These are phyloP conservation scores for Populus hybrid DNA, from an alignment of 441 rosid genomes.

Conservation along the genomic window DNA sequence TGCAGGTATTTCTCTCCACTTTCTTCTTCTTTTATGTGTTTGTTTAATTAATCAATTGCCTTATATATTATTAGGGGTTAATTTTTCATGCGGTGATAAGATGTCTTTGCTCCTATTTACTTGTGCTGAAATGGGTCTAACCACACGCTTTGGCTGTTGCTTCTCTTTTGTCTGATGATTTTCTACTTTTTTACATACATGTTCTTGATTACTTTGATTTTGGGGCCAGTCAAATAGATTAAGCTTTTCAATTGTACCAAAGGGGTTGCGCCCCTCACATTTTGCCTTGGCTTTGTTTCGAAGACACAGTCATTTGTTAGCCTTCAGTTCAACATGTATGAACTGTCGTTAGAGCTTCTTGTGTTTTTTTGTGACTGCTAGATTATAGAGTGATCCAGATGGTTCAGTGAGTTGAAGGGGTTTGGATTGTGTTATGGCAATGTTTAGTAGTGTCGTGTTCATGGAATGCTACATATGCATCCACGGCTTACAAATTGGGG, in stretches of 20 bases:
- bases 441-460: not conserved
- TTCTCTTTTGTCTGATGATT: not conserved
- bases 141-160: not conserved
- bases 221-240: not conserved
- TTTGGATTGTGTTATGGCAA: not conserved
- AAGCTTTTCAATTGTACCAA: no score
- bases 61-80: no score
- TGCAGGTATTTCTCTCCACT: constrained; percentile 31
- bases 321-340: not conserved
- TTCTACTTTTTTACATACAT: not conserved
- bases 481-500: not conserved
- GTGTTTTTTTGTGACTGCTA: not conserved
- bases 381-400: not conserved
- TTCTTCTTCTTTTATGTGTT: not conserved
- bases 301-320: not conserved
- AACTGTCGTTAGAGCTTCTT: not conserved
- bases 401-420: not conserved
- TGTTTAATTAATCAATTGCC: not conserved
- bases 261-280: not conserved
- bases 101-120: not conserved
- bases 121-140: not conserved
- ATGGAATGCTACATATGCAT: not conserved
- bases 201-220: not conserved
- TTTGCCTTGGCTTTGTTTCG: not conserved
- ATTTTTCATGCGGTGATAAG: not conserved